Base-by-base conservation (phyloP, 352 stramenopile species). In the Phytophthora uliginosa region DNA sequence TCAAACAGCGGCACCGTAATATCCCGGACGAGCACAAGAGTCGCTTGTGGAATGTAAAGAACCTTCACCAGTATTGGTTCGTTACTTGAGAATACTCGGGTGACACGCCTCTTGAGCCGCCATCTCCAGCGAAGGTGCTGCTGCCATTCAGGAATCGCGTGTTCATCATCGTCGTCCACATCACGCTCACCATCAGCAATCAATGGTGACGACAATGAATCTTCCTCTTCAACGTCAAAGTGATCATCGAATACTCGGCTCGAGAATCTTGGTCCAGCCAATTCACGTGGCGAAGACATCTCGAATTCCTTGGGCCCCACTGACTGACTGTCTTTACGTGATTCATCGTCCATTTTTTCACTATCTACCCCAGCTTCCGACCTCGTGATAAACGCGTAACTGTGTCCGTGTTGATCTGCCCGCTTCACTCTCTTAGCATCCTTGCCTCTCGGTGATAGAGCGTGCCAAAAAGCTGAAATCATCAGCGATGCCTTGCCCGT, bases 401-500 rank as follows among this genome's bases (percentile, higher is more conserved):
- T 56, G 18, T 79, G 55, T 22, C 71, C 72, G 8, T 58, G 59
- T 17, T 72, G 67, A 33, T 63, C 38, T 20, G 33, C 10, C n/a
- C 70, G 64, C 45, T 73, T 53, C 17, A 36, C 33, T 69, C 31
- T 53, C 24, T 63, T 65, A 4, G 53, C 13, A 69, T 72, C 31
- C 10, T 73, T 71, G 1, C 54, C 58, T 40, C 52, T 71, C 7
- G 83, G 83, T 18, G 85, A 86, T 1, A 93, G 58, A 52, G 76
- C 85, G 53, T 92, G 89, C 89, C 89, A 96, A 69, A 96, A 96
- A 0, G 89, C 89, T 1, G 86, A 89, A 8, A 95, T 71, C 55
- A 92, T 86, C 36, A 78, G 61, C 1, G 67, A 76, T 15, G 72
- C 53, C 51, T 72, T 71, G 12, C 20, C 57, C 12, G 28, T n/a